Percentiles rank a stretch among this genome's conserved stretches.
Conservation (phyloP, 2,329 filamentous ascomycete species). For the Amphichorda felina region DNA sequence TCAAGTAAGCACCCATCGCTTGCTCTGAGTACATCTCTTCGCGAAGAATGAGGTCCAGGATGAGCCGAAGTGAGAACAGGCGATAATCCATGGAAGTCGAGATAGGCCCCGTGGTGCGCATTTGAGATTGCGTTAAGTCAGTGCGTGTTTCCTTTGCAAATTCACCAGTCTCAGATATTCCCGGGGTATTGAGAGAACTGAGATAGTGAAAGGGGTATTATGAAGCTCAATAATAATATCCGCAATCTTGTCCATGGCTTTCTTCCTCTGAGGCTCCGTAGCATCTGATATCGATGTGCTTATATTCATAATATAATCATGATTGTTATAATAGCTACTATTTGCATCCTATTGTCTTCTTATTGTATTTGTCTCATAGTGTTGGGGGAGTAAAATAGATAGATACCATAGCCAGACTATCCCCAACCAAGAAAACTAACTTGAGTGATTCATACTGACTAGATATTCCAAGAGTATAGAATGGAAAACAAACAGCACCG, state of each 20-base stretch:
- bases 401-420: no score
- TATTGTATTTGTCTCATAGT: no score
- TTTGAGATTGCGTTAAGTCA: constrained; percentile 14
- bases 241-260: constrained; percentile 22
- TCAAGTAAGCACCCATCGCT: constrained; percentile 23
- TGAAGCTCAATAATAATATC: constrained; percentile 25
- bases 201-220: constrained; percentile 21
- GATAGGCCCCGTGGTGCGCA: constrained; percentile 20
- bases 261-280: constrained; percentile 17
- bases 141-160: constrained; percentile 25
- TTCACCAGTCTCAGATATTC: constrained; percentile 14
- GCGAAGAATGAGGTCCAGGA: constrained; percentile 21
- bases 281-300: no score
- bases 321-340: no score
- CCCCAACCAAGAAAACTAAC: no score
- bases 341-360: no score
- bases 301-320: no score
- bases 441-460: no score
- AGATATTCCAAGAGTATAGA: no score
- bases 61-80: constrained; percentile 17
- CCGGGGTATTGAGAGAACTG: constrained; percentile 19
- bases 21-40: constrained; percentile 21
- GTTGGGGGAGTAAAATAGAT: no score
- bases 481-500: no score
- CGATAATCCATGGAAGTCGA: constrained; percentile 22